Conservation (phyloP, 768 basidiomycete genomes). For the Xanthoconium stramineum region DNA sequence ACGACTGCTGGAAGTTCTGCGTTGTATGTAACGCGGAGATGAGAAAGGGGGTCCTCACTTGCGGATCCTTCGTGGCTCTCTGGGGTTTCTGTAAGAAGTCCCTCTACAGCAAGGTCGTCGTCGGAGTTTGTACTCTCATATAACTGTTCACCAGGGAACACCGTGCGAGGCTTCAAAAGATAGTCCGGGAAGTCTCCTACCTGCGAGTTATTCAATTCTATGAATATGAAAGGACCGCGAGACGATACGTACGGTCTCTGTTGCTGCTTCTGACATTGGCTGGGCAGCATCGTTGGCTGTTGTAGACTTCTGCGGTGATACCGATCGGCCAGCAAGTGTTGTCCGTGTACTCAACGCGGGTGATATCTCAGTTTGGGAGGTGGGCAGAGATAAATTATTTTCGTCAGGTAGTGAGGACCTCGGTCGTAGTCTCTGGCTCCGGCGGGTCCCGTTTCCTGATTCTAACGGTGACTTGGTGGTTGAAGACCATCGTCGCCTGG, state of each 20-base stretch:
- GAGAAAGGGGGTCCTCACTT: constrained; percentile 33
- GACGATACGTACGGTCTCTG: constrained; percentile 31
- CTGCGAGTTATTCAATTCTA: constrained; percentile 28
- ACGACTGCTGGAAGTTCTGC: constrained; percentile 32
- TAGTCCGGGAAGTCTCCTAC: constrained; percentile 26
- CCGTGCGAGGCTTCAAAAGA: constrained; percentile 26
- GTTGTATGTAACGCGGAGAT: constrained; percentile 37
- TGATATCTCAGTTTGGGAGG: constrained; percentile 27
- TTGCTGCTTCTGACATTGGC: constrained; percentile 25
- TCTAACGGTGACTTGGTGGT: constrained; percentile 34
- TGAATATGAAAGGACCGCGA: constrained; percentile 28
- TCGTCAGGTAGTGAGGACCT: constrained; percentile 28
- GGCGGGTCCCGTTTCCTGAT: constrained; percentile 33
- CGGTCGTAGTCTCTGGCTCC: constrained; percentile 35
- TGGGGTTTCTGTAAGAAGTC: constrained; percentile 32
- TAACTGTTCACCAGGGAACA: constrained; percentile 30
- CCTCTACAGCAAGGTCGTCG: constrained; percentile 33
- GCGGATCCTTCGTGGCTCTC: constrained; percentile 28
- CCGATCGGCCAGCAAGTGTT: constrained; percentile 31
- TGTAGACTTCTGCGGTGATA: constrained; percentile 31
- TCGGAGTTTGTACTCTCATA: constrained; percentile 36
- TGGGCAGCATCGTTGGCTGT: constrained; percentile 19
- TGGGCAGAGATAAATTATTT: constrained; percentile 27
- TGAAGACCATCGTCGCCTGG: constrained; percentile 58
- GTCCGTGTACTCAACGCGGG: constrained; percentile 30